Conservation (phyloP, 2,329 filamentous ascomycete genomes). For the Neopestalotiopsis sp. region DNA sequence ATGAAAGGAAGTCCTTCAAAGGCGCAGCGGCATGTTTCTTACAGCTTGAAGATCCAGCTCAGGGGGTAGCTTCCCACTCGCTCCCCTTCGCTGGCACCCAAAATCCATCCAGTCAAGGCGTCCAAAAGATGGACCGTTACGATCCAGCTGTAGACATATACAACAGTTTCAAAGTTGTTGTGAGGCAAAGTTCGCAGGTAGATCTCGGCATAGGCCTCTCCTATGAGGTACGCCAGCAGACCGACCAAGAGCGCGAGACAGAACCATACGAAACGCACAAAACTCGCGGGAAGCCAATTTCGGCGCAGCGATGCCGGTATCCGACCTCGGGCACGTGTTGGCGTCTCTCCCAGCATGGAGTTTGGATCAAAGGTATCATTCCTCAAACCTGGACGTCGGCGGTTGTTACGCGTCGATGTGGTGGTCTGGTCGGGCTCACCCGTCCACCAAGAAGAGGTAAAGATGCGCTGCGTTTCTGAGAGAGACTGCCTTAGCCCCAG, state of each 20-base stretch:
- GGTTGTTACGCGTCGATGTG: constrained; percentile 42
- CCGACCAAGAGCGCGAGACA: constrained; percentile 67
- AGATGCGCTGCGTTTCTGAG: constrained; percentile 71
- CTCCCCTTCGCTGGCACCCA: constrained; percentile 70
- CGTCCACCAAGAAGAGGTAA: constrained; percentile 70
- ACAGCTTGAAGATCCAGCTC: constrained; percentile 75
- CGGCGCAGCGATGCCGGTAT: constrained; percentile 47
- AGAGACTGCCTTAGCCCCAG: constrained; percentile 64
- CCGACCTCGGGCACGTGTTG: constrained; percentile 28
- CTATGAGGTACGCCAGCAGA: constrained; percentile 69
- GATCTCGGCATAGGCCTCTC: constrained; percentile 72
- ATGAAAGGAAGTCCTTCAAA: background rate
- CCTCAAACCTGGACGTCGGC: constrained; percentile 42
- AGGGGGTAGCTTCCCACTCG: constrained; percentile 73
- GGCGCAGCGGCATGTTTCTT: constrained; percentile 30
- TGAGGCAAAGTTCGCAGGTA: constrained; percentile 72
- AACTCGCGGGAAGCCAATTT: constrained; percentile 68
- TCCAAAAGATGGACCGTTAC: constrained; percentile 70
- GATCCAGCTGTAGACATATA: constrained; percentile 76
- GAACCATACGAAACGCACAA: constrained; percentile 74
- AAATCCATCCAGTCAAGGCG: constrained; percentile 68
- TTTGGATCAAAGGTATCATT: constrained; percentile 46
- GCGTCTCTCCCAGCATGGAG: constrained; percentile 28
- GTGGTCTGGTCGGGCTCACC: constrained; percentile 54
- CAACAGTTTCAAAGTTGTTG: constrained; percentile 68